Evolutionary conservation across 495 filamentous ascomycete species (phyloP), one percentile per base, ranked within the genome.

Genomic region (Neurospora sp.): DNA sequence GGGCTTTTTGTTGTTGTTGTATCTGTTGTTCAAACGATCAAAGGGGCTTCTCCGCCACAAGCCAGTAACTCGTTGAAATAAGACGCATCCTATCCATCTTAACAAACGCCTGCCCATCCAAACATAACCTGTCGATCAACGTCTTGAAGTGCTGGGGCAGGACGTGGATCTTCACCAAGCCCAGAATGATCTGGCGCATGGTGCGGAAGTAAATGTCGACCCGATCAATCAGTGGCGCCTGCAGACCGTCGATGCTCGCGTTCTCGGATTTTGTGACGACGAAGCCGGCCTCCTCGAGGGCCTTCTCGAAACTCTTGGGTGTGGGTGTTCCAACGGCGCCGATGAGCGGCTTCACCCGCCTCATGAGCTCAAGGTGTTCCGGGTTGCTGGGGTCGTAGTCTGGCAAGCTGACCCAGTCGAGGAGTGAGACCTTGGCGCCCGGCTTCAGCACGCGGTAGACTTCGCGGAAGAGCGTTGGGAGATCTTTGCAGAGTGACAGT

Each of bases 291-390:
- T 82, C 80, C 44, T 79, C 80, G 9, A 89, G 82, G 18, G 84
- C 87, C 71, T 77, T 78, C 78, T 88, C 87, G 37, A 90, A 79
- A 46, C 77, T 84, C 39, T 81, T 78, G 35, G 86, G 87, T 37
- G 88, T 90, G 41, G 88, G 88, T 16, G 88, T 90, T 40, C 88
- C 88, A 18, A 90, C 88, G 42, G 88, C 88, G 41, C 88, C 88
- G 73, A 90, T 89, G 69, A 90, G 79, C 6, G 88, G 88, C 80
- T 90, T 90, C 39, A 90, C 87, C 38, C 86, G 84, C 22, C 85
- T 81, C 88, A 90, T 89, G 39, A 90, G 83, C 71, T 84, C 85
- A 18, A 80, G 82, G 65, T 90, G 88, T 68, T 87, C 80, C 16
- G 82, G 80, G 71, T 89, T 85, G n/a, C 78, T 79, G 12, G 86